phyloP scores from a whole-genome alignment of 129 eudicot species.

The Arctium lappa region DNA sequence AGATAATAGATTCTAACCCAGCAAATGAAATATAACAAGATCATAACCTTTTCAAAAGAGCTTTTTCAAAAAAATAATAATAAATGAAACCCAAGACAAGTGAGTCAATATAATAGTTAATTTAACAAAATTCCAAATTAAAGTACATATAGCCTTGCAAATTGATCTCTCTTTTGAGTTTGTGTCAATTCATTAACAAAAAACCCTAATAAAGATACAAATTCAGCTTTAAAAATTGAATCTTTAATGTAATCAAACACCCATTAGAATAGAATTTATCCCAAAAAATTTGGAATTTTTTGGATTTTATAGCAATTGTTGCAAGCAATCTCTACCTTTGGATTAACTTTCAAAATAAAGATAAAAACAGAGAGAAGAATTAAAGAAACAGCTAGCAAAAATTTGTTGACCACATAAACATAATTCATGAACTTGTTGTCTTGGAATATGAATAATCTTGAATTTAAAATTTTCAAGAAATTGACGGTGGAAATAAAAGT shows the following conservation, averaged over 20 bases:
- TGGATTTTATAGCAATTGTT: background rate
- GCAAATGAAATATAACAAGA: too few relatives aligned
- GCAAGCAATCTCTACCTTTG: background rate
- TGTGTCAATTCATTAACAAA: background rate
- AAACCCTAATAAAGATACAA: background rate
- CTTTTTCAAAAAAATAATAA: too few relatives aligned
- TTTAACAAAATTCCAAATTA: background rate
- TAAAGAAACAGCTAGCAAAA: conserved; percentile 24
- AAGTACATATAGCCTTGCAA: conserved; percentile 6
- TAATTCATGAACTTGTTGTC: conserved; percentile 10
- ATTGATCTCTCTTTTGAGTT: background rate
- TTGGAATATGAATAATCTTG: conserved; percentile 9
- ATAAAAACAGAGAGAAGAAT: conserved; percentile 14
- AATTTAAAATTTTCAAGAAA: conserved; percentile 3
- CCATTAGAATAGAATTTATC: background rate
- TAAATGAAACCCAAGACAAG: conserved; percentile 5
- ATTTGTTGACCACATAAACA: conserved; percentile 12
- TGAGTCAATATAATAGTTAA: conserved; percentile 7
- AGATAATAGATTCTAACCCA: too few relatives aligned
- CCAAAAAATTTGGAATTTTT: background rate
- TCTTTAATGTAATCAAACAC: background rate
- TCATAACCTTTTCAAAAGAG: too few relatives aligned
- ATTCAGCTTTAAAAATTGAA: background rate
- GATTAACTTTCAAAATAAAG: background rate
- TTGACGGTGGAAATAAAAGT: conserved; percentile 12